Percentiles rank a stretch among this genome's conserved stretches.
Conservation (phyloP, 2,329 filamentous ascomycete species). For the Botrytis medusae region DNA sequence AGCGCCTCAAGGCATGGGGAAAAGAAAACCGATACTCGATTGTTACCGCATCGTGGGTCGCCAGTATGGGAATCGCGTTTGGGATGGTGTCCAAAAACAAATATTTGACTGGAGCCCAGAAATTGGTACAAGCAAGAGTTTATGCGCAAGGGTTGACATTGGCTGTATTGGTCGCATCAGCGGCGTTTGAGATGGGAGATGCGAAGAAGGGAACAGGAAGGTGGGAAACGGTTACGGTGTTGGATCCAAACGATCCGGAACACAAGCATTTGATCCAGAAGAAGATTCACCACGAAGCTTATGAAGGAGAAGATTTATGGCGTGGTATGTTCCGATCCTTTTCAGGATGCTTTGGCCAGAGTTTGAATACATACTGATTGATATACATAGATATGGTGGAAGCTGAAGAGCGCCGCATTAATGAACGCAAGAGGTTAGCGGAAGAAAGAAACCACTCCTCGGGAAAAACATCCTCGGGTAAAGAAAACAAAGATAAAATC, state of each 20-base stretch:
- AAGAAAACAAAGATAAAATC: constrained; percentile 45
- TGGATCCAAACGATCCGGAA: constrained; percentile 78
- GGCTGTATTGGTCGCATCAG: constrained; percentile 64
- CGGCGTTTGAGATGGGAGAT: constrained; percentile 72
- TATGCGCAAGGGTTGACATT: constrained; percentile 73
- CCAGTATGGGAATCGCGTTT: constrained; percentile 62
- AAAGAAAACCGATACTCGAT: constrained; percentile 68
- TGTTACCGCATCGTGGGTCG: constrained; percentile 65
- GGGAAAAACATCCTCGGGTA: constrained; percentile 54
- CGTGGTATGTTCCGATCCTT: constrained; percentile 59
- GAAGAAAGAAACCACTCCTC: constrained; percentile 7
- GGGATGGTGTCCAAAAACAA: constrained; percentile 62
- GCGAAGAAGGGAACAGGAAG: constrained; percentile 71
- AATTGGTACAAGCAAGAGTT: constrained; percentile 73
- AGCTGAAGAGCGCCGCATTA: constrained; percentile 66
- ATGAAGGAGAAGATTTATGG: constrained; percentile 91
- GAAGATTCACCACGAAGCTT: constrained; percentile 82
- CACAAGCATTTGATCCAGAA: constrained; percentile 85
- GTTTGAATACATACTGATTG: constrained; percentile 26
- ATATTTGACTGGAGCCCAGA: constrained; percentile 63
- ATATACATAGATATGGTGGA: constrained; percentile 71
- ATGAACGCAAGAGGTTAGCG: constrained; percentile 56
- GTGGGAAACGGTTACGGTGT: constrained; percentile 81
- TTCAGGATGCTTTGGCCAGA: not conserved
- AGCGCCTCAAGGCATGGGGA: constrained; percentile 71